These are phyloP conservation scores for Cornus florida DNA, from an alignment of 148 eudicot genomes.

Conservation along the genomic window DNA sequence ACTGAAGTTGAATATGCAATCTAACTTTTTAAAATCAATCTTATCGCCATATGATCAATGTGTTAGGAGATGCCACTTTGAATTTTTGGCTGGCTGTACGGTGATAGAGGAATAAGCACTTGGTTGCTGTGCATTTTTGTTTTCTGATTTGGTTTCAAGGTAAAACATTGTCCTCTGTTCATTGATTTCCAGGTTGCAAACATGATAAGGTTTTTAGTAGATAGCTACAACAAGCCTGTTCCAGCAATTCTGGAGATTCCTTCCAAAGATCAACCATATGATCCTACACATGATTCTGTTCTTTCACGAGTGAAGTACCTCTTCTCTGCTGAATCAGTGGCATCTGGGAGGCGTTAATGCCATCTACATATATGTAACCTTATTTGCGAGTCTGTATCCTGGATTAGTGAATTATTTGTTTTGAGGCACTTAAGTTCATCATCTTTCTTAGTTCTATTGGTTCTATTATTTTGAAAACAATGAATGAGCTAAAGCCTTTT, in stretches of 20 bases:
- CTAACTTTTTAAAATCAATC: not conserved
- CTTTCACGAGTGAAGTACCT: constrained; percentile 94
- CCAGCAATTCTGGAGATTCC: constrained; percentile 97
- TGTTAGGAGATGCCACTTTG: not conserved
- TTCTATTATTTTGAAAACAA: too few relatives aligned
- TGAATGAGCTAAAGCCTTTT: too few relatives aligned
- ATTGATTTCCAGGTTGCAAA: constrained; percentile 70
- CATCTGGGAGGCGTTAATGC: constrained; percentile 58
- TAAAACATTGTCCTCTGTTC: not conserved
- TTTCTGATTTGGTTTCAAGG: not conserved
- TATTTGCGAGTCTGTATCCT: not conserved
- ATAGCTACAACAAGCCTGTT: constrained; percentile 93
- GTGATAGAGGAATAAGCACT: not conserved
- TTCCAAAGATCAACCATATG: constrained; percentile 96
- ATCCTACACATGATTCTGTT: constrained; percentile 87
- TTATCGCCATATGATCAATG: not conserved
- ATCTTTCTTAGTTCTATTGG: too few relatives aligned
- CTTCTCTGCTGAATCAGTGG: constrained; percentile 75
- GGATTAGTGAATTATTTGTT: not conserved
- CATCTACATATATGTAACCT: not conserved
- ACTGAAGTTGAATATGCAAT: not conserved
- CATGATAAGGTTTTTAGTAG: constrained; percentile 87
- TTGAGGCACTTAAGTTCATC: not conserved
- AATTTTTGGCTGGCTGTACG: not conserved
- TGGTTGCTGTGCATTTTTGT: not conserved